phyloP scores from a whole-genome alignment of 352 stramenopile species.

The Globisporangium irregulare region DNA sequence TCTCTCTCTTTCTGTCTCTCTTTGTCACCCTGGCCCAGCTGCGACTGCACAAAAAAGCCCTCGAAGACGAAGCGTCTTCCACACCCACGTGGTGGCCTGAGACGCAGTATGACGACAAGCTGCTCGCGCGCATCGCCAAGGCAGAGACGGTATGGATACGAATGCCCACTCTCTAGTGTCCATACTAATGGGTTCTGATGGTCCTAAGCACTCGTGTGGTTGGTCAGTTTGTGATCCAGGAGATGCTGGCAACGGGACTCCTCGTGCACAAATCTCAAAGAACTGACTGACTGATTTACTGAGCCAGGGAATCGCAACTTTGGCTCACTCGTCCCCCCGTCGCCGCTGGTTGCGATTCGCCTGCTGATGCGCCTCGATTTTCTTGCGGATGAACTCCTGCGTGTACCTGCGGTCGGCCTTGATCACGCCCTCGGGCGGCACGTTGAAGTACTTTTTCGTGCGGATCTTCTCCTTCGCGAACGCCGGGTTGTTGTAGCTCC shows the following conservation, averaged over 20 bases:
- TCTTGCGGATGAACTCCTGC: conserved; percentile 57
- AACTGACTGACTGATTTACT: neutral
- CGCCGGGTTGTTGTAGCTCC: conserved; percentile 48
- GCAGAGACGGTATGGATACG: conserved; percentile 33
- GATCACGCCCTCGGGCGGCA: conserved; percentile 45
- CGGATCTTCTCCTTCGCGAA: conserved; percentile 43
- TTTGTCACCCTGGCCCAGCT: conserved; percentile 20
- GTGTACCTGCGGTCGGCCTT: conserved; percentile 63
- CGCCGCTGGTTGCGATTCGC: conserved; percentile 23
- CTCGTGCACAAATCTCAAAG: neutral
- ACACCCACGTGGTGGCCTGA: conserved; percentile 64
- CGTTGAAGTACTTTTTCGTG: conserved; percentile 40
- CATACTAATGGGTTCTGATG: neutral
- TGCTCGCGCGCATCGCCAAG: conserved; percentile 34
- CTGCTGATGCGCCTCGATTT: conserved; percentile 43
- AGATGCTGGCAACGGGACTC: conserved; percentile 9
- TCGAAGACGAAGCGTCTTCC: neutral
- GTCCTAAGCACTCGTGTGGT: neutral
- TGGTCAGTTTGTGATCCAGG: conserved; percentile 16
- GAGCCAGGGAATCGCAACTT: neutral
- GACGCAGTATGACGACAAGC: conserved; percentile 28
- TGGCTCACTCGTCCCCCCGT: neutral
- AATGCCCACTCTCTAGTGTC: conserved; percentile 4
- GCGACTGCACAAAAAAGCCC: conserved; percentile 28
- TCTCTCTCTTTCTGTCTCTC: too few relatives aligned